Base-by-base conservation (phyloP, 371 early-diverging fungal genomes). In the Nematocida sp. region DNA sequence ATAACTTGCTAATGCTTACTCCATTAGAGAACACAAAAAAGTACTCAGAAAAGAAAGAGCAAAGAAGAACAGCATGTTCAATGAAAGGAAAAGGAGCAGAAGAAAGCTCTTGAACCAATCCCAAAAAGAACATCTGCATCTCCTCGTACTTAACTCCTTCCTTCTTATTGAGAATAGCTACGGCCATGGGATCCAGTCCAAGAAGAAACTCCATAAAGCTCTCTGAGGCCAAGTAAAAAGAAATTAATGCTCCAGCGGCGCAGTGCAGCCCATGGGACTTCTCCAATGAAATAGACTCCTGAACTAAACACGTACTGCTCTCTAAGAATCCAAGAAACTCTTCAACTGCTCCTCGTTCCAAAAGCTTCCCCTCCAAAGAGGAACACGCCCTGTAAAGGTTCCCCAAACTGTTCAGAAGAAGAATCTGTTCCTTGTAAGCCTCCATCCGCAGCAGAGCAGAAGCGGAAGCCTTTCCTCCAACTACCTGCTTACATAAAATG, bases 11-110 rank as follows among this genome's bases (percentile, higher is more conserved):
- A n/a, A 57, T 35, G 11, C 18, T 32, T 13, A 61, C 32, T 5
- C 23, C 2, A 33, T 59, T 71, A 26, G 77, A 39, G 5, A 61
- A 38, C 33, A 71, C 30, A 30, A 28, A 26, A 48, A 61, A 71
- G 63, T 71, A 57, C 63, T 71, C 75, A n/a, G 53, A 61, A 35
- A 71, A 71, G 36, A 71, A 71, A 18, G 35, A 25, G 20, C 77
- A 51, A n/a, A 71, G 60, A 42, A 45, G 26, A 25, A 32, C 0
- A 4, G 57, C 4, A n/a, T 59, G 35, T 5, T 71, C 61, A 11
- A 28, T 32, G 42, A 20, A 63, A 5, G 51, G 33, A 30, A 71
- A 20, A 2, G 35, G 28, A 36, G 63, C 5, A 3, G 42, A 25
- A 9, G 45, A 11, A 11, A 77, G 20, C 33, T 71, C 75, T 33